Conservation (phyloP, 495 filamentous ascomycete species). For the Eremomyces bilateralis region DNA sequence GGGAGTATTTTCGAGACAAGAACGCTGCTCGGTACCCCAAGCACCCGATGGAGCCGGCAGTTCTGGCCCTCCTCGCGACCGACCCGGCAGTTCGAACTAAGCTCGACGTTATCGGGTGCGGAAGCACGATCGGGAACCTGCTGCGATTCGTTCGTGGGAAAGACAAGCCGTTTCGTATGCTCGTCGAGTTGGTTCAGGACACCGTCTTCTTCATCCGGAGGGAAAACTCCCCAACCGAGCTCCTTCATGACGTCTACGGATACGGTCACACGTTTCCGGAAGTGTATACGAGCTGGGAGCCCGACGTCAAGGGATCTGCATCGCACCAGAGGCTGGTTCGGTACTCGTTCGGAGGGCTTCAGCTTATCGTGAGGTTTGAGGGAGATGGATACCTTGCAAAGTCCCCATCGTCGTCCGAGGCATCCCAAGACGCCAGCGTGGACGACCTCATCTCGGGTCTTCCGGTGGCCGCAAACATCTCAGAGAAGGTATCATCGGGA, state of each 20-base stretch:
- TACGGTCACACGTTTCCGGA: constrained; percentile 46
- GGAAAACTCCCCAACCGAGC: constrained; percentile 31
- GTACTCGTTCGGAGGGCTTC: constrained; percentile 34
- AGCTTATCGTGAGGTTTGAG: constrained; percentile 35
- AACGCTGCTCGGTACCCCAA: constrained; percentile 36
- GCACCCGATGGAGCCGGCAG: constrained; percentile 36
- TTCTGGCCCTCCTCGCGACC: constrained; percentile 23
- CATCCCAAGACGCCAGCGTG: not conserved
- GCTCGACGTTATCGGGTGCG: constrained; percentile 40
- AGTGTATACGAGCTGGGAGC: constrained; percentile 36
- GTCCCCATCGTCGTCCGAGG: not conserved
- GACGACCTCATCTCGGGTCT: not conserved
- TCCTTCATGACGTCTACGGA: constrained; percentile 29
- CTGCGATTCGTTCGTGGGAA: constrained; percentile 29
- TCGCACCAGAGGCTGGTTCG: constrained; percentile 41
- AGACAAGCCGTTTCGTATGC: constrained; percentile 32
- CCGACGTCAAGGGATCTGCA: constrained; percentile 25
- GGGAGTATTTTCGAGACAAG: constrained; percentile 34
- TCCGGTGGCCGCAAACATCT: not conserved
- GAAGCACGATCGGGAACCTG: constrained; percentile 35
- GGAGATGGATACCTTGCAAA: constrained; percentile 31
- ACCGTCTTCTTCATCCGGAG: constrained; percentile 40
- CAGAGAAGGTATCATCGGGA: not conserved
- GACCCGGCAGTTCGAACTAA: constrained; percentile 19
- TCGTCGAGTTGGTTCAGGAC: constrained; percentile 34